Base-by-base conservation (phyloP, 202 grass and related monocot species). In the Dendrocalamus latiflorus region DNA sequence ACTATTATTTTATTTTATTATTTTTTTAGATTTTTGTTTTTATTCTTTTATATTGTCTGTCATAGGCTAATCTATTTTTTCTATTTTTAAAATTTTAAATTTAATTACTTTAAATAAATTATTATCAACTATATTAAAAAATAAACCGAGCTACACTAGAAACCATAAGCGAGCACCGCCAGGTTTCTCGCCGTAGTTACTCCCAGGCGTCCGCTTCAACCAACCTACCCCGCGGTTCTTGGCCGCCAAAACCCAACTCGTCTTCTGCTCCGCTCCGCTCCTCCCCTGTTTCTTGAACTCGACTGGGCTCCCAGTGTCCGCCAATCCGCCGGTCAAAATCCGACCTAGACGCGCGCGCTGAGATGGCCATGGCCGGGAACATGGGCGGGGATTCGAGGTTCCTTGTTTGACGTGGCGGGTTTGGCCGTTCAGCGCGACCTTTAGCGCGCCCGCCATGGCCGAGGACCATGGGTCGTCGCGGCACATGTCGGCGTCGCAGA, bases 401-500 rank as follows among this genome's bases (percentile, higher is more conserved):
- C 67, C 44, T 49, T 3, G 24, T 1, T 45, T 91, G 89, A 88
- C 84, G 34, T 54, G 20, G 42, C 63, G 34, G 16, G 72, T 38
- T 34, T 51, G 65, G 53, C 59, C 53, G 74, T 42, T 72, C 65
- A n/a, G n/a, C n/a, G n/a, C n/a, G n/a, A n/a, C n/a, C n/a, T n/a
- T n/a, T n/a, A n/a, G 42, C 42, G 14, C 62, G 50, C 34, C 16
- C 47, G 86, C 66, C 79, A 87, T 85, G 82, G 78, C 85, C 65
- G 85, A 87, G 60, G 91, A 84, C 68, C 69, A 70, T 26, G 86
- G 72, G 28, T 89, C 81, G 74, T 85, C 88, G 61, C 88, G 88
- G 63, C 68, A 93, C 76, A 78, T 90, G 85, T 88, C 90, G 37
- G 48, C 82, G 49, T 93, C 94, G 64, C 88, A 84, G 80, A 89